Evolutionary conservation across 1,284 basidiomycete species (phyloP).

Genomic region (Papiliotrema terrestris): DNA sequence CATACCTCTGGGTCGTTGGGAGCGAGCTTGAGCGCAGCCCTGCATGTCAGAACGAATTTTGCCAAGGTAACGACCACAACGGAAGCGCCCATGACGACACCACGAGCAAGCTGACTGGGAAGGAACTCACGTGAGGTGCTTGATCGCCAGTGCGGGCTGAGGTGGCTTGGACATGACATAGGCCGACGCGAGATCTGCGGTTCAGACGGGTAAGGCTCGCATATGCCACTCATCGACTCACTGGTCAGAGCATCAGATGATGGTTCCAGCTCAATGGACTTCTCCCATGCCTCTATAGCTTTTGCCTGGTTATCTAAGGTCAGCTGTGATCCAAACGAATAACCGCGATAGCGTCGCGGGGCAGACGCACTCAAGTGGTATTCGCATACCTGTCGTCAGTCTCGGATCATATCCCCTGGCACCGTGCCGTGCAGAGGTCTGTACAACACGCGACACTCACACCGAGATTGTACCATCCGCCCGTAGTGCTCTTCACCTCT

Average conservation of each 20-base stretch:
- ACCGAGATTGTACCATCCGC: constrained; percentile 46
- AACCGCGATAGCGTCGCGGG: too few relatives aligned
- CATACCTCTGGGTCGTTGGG: constrained; percentile 80
- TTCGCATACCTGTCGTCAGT: constrained; percentile 36
- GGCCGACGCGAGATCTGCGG: constrained; percentile 80
- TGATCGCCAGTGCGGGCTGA: constrained; percentile 82
- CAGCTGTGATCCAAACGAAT: too few relatives aligned
- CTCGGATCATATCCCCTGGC: too few relatives aligned
- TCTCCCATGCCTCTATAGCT: constrained; percentile 81
- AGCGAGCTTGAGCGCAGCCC: constrained; percentile 76
- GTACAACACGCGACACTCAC: constrained; percentile 23
- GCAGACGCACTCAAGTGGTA: constrained; percentile 40
- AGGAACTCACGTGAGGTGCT: constrained; percentile 70
- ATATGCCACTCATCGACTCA: constrained; percentile 50
- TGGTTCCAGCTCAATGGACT: constrained; percentile 76
- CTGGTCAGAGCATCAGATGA: constrained; percentile 91
- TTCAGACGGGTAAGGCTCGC: not conserved
- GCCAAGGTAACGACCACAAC: not conserved
- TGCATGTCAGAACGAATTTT: constrained; percentile 48
- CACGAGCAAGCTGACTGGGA: too few relatives aligned
- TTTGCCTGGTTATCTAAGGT: constrained; percentile 75
- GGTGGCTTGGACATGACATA: constrained; percentile 84
- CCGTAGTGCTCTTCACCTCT: constrained; percentile 71
- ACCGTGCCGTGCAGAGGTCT: not conserved
- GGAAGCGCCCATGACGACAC: too few relatives aligned